Base-by-base conservation (phyloP, 306 rosid genomes). In the Fragaria iinumae region DNA sequence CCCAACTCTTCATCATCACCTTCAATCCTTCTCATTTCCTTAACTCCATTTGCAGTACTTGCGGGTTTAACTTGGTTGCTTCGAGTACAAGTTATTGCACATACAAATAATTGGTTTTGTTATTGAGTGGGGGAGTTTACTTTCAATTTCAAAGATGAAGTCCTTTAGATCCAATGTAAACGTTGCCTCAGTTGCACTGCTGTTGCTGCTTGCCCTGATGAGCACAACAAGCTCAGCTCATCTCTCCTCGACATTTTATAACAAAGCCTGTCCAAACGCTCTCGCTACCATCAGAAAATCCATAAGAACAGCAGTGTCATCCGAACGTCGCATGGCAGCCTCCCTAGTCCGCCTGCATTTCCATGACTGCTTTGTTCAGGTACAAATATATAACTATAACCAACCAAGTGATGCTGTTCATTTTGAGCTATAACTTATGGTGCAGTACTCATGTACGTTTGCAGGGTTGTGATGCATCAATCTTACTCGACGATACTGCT, bases 381-480 rank as follows among this genome's bases (percentile, higher is more conserved):
- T 81, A 52, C 38, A 11, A 7, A 2, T 9, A 1, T 41, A 41
- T 41, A 41, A 41, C 8, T 6, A 8, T 32, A 64, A 29, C 4
- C 4, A 11, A 25, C 5, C 3, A 32, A 6, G 2, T 64, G 21
- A 64, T 16, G 38, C 5, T 21, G 7, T 16, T 64, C 43, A 34
- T 64, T 34, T 6, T 7, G 44, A 64, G 8, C 43, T 13, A 32
- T 64, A 34, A 34, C 44, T 34, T 0, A 63, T 10, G 18, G 25
- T 4, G 23, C 20, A 8, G 10, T 39, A 18, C 7, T 36, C 21
- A 7, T 55, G 34, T 3, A 29, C 41, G 32, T 27, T 44, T 80
- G 14, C 41, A 84, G 82, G 93, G 96, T 8, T 91, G 93, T 57
- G 91, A 91, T 84, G 91, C 88, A 7, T 84, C 90, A 0, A 75